Evolutionary conservation across 805 yeast species (phyloP).

Genomic region (Maudiozyma bulderi): DNA sequence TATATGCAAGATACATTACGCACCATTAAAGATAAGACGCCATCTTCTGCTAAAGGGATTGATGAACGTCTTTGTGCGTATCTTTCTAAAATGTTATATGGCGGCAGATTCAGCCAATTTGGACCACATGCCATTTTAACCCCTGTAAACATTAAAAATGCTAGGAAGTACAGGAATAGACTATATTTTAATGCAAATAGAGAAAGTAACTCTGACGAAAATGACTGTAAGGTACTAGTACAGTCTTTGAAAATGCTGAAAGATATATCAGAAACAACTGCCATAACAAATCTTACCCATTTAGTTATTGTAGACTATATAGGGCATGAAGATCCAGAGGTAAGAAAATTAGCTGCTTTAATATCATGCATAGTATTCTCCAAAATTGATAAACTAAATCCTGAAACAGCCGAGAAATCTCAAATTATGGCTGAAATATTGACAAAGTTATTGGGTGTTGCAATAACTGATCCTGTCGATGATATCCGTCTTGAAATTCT

Average conservation of each 20-base stretch:
- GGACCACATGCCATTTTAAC: conserved; percentile 68
- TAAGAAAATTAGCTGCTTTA: conserved; percentile 74
- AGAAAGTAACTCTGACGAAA: conserved; percentile 33
- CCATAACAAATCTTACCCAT: conserved; percentile 80
- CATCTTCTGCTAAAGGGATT: conserved; percentile 67
- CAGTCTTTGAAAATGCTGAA: conserved; percentile 74
- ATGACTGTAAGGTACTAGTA: conserved; percentile 46
- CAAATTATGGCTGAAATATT: conserved; percentile 78
- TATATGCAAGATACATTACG: conserved; percentile 70
- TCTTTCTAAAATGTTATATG: conserved; percentile 68
- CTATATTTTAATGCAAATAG: conserved; percentile 65
- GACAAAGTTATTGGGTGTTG: conserved; percentile 66
- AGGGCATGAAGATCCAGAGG: conserved; percentile 69
- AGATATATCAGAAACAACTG: conserved; percentile 63
- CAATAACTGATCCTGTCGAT: conserved; percentile 79
- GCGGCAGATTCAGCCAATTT: conserved; percentile 71
- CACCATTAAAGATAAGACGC: conserved; percentile 60
- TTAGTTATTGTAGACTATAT: conserved; percentile 76
- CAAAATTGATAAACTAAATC: conserved; percentile 75
- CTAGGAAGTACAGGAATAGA: conserved; percentile 67
- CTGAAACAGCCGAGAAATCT: conserved; percentile 71
- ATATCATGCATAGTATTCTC: conserved; percentile 71
- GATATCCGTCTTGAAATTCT: conserved; percentile 80
- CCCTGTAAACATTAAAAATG: conserved; percentile 52
- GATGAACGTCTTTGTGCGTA: conserved; percentile 62